Conservation (phyloP, 2,329 filamentous ascomycete species). For the Verticillium nubilum region DNA sequence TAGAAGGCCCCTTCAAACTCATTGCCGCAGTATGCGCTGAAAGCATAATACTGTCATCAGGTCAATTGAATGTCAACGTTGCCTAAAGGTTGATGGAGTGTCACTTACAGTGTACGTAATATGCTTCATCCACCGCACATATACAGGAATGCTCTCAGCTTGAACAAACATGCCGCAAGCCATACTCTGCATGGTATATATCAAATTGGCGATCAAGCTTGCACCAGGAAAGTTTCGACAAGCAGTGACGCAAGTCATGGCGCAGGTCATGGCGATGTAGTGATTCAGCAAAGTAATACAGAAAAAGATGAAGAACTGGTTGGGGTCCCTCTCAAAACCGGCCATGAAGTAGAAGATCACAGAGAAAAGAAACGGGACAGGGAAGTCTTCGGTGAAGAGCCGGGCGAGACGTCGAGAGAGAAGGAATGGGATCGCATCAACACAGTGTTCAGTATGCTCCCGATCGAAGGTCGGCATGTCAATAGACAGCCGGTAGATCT, state of each 20-base stretch:
- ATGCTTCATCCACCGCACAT: slow-evolving; percentile 74
- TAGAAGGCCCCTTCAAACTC: slow-evolving; percentile 71
- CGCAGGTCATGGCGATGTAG: slow-evolving; percentile 68
- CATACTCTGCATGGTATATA: slow-evolving; percentile 68
- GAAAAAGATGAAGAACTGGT: slow-evolving; percentile 69
- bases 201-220: slow-evolving; percentile 66
- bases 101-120: slow-evolving; percentile 49
- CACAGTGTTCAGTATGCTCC: slow-evolving; percentile 67
- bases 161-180: slow-evolving; percentile 75
- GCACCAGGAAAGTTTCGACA: slow-evolving; percentile 65
- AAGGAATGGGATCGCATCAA: slow-evolving; percentile 63
- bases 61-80: slow-evolving; percentile 12
- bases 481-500: slow-evolving; percentile 68
- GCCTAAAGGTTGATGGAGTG: slow-evolving; percentile 20
- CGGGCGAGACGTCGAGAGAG: slow-evolving; percentile 64
- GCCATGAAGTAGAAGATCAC: slow-evolving; percentile 75
- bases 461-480: slow-evolving; percentile 74
- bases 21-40: slow-evolving; percentile 66
- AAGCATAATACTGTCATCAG: slow-evolving; percentile 56
- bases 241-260: slow-evolving; percentile 60
- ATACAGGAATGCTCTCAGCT: slow-evolving; percentile 65
- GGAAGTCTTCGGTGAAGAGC: slow-evolving; percentile 65
- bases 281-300: slow-evolving; percentile 63
- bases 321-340: slow-evolving; percentile 59
- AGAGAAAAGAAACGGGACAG: slow-evolving; percentile 66